These are phyloP conservation scores for Metarhizium rileyi DNA, from an alignment of 2,329 filamentous ascomycete genomes.

Conservation along the genomic window DNA sequence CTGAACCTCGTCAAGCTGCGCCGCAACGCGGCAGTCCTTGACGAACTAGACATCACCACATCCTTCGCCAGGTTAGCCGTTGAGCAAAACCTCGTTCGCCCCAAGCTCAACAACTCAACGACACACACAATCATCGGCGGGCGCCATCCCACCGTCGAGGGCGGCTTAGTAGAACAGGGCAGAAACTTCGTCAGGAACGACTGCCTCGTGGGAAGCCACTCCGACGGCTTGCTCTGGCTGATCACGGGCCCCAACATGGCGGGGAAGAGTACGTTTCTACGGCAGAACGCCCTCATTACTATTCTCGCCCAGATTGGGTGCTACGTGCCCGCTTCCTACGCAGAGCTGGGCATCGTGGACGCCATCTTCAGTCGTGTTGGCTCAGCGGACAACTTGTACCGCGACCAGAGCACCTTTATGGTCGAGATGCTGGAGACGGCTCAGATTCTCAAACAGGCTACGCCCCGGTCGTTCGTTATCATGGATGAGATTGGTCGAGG, in stretches of 20 bases:
- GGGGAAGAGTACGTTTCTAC: conserved; percentile 90
- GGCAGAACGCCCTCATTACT: conserved; percentile 90
- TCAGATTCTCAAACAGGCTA: conserved; percentile 77
- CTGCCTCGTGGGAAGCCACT: conserved; percentile 64
- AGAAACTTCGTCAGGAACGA: conserved; percentile 79
- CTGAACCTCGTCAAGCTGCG: conserved; percentile 75
- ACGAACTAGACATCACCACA: conserved; percentile 84
- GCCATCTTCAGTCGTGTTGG: conserved; percentile 90
- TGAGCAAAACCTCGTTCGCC: conserved; percentile 65
- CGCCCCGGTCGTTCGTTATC: conserved; percentile 77
- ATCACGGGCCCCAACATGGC: conserved; percentile 94
- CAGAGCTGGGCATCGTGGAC: conserved; percentile 84
- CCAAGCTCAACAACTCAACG: conserved; percentile 55
- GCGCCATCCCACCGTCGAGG: conserved; percentile 85
- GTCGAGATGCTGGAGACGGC: conserved; percentile 98
- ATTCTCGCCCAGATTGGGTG: conserved; percentile 88
- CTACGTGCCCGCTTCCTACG: conserved; percentile 83
- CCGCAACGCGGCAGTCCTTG: conserved; percentile 81
- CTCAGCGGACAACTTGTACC: conserved; percentile 89
- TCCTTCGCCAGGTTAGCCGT: conserved; percentile 73
- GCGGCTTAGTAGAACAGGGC: conserved; percentile 68
- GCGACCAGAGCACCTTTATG: conserved; percentile 97
- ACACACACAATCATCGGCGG: conserved; percentile 73
- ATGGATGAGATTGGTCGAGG: conserved; percentile 98
- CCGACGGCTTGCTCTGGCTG: conserved; percentile 53